Conservation (phyloP, 148 eudicot genomes). For the Cornus suecica region DNA sequence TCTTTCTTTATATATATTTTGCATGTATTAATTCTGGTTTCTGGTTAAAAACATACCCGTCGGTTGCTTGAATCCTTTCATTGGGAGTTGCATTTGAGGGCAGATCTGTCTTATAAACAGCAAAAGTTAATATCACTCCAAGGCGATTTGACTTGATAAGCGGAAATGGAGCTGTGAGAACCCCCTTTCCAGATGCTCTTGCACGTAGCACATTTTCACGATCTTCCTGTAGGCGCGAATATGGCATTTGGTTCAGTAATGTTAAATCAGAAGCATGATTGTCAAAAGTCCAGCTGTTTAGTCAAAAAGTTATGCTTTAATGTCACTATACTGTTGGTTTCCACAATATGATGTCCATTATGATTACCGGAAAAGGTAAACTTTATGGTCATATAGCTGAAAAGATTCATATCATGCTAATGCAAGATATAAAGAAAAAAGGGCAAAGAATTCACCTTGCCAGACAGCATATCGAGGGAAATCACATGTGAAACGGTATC, state of each 20-base stretch:
- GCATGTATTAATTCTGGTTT: neutral
- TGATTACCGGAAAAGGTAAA: neutral
- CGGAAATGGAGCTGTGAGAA: slow-evolving; percentile 89
- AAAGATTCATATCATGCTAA: neutral
- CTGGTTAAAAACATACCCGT: slow-evolving; percentile 50
- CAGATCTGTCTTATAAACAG: slow-evolving; percentile 82
- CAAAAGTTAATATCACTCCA: slow-evolving; percentile 95
- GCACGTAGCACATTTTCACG: slow-evolving; percentile 96
- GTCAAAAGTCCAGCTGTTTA: neutral
- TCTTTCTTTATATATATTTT: neutral
- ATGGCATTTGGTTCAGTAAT: neutral
- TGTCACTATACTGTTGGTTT: neutral
- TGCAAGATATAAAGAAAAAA: neutral
- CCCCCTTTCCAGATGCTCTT: slow-evolving; percentile 90
- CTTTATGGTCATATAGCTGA: neutral
- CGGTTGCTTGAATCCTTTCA: slow-evolving; percentile 70
- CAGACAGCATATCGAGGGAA: slow-evolving; percentile 84
- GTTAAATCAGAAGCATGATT: neutral
- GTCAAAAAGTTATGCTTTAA: neutral
- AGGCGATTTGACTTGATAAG: slow-evolving; percentile 84
- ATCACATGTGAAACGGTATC: slow-evolving; percentile 81
- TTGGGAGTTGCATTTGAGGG: slow-evolving; percentile 70
- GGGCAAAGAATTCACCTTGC: slow-evolving; percentile 51
- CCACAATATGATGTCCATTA: neutral
- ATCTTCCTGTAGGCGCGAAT: slow-evolving; percentile 64